Evolutionary conservation across 2,329 filamentous ascomycete species (phyloP).

Genomic region (Venturia aucupariae): DNA sequence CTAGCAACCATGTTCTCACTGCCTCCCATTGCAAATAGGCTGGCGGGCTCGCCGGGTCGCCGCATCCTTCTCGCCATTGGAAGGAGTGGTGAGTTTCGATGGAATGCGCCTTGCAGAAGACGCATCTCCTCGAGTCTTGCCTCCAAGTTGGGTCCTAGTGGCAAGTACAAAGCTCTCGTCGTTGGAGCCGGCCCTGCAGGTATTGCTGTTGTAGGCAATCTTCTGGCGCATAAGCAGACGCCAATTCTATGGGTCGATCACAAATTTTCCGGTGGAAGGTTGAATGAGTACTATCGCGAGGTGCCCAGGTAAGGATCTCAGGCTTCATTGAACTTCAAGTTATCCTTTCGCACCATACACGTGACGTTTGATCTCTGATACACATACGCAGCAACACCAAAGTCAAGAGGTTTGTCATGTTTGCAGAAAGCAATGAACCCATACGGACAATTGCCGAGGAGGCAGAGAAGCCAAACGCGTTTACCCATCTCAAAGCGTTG

Average conservation of each 20-base stretch:
- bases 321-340: no score
- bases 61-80: not conserved
- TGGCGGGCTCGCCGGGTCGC: not conserved
- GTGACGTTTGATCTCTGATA: not conserved
- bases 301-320: not conserved
- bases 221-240: not conserved
- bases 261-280: not conserved
- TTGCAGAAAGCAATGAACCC: not conserved
- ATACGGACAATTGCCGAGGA: not conserved
- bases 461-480: not conserved
- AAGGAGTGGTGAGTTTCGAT: not conserved
- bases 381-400: not conserved
- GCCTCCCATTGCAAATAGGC: not conserved
- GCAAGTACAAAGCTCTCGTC: not conserved
- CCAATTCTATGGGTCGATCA: not conserved
- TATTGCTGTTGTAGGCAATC: not conserved
- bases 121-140: not conserved
- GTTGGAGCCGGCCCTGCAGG: not conserved
- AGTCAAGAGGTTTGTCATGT: not conserved
- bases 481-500: not conserved
- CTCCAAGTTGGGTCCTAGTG: not conserved
- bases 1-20: not conserved
- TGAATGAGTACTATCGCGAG: conserved; percentile 1
- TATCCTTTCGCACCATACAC: not conserved
- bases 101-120: not conserved